Base-by-base conservation (phyloP, 2,329 filamentous ascomycete genomes). In the Lasiodiplodia sp. region DNA sequence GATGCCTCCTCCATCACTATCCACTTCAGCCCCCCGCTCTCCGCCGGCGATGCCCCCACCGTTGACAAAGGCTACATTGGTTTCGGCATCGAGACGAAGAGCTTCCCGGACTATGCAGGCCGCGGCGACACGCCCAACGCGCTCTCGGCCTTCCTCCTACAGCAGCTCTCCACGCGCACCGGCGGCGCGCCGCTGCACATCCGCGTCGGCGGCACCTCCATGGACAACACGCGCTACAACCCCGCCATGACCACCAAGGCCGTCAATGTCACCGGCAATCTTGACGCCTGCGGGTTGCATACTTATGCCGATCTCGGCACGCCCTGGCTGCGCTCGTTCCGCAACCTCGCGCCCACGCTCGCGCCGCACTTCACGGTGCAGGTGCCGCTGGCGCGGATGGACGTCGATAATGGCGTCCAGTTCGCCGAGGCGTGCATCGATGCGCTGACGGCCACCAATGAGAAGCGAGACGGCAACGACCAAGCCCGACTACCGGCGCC, bases 71-170 rank as follows among this genome's bases (percentile, higher is more conserved):
- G 34, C 34, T 58, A 23, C 55, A 40, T 58, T 12, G 55, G 55
- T 12, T 58, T 58, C 34, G 55, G 55, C 34, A 58, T 58, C 55
- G 55, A 58, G 16, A 40, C 25, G 34, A 58, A 40, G n/a, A 40
- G 34, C 34, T 58, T 58, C 34, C 55, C 55, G 7, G 55, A 58
- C 55, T 58, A 58, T 14, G n/a, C 31, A 3, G 53, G 53, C 4
- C 14, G 5, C 25, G 2, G 18, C 28, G 3, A 25, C 11, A 44
- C 16, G 3, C 23, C 23, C 25, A 56, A 56, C 18, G 16, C 3
- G 1, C 11, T 56, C 28, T 38, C 34, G 12, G 0, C 5, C 55
- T 57, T n/a, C 34, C 55, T 57, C n/a, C n/a, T 57, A 5, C 5
- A 2, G 2, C 55, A 38, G 4, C 12, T 57, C 1, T 40, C 34